phyloP scores from a whole-genome alignment of 805 yeast genomes.

The Metschnikowia shivogae region DNA sequence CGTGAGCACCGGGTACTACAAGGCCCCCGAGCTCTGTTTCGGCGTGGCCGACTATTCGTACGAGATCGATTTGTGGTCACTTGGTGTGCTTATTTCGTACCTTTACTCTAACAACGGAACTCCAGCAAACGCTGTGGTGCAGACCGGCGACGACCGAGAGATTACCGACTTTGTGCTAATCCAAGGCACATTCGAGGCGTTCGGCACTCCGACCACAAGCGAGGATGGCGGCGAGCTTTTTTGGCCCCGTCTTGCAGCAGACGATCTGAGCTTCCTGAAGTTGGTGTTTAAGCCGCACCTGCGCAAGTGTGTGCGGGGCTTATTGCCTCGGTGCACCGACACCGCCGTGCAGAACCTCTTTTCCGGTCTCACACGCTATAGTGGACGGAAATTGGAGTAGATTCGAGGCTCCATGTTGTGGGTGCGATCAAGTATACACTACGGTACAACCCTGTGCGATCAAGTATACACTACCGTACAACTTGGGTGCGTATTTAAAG shows the following conservation, averaged over 20 bases:
- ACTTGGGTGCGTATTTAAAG: too few relatives aligned
- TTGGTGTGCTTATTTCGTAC: constrained; percentile 58
- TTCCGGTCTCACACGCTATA: constrained; percentile 12
- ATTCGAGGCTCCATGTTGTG: neutral
- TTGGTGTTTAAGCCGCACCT: constrained; percentile 19
- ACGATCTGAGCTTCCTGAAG: constrained; percentile 26
- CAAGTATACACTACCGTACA: too few relatives aligned
- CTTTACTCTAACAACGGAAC: constrained; percentile 36
- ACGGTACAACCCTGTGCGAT: neutral
- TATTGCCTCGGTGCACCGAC: constrained; percentile 35
- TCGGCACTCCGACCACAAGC: constrained; percentile 58
- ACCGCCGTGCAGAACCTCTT: constrained; percentile 7
- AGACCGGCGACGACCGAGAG: constrained; percentile 1
- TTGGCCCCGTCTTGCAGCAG: constrained; percentile 35
- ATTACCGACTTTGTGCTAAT: constrained; percentile 54
- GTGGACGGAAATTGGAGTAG: neutral
- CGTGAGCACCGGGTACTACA: constrained; percentile 62
- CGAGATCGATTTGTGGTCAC: constrained; percentile 68
- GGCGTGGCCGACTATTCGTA: constrained; percentile 51
- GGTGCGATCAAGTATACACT: neutral
- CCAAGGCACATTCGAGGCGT: constrained; percentile 47
- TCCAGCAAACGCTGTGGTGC: constrained; percentile 25
- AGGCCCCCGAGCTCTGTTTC: constrained; percentile 71
- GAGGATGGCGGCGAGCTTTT: constrained; percentile 17
- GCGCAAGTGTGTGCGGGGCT: constrained; percentile 15